These are phyloP conservation scores for Aspergillus amoenus DNA, from an alignment of 2,329 filamentous ascomycete genomes.

Conservation along the genomic window DNA sequence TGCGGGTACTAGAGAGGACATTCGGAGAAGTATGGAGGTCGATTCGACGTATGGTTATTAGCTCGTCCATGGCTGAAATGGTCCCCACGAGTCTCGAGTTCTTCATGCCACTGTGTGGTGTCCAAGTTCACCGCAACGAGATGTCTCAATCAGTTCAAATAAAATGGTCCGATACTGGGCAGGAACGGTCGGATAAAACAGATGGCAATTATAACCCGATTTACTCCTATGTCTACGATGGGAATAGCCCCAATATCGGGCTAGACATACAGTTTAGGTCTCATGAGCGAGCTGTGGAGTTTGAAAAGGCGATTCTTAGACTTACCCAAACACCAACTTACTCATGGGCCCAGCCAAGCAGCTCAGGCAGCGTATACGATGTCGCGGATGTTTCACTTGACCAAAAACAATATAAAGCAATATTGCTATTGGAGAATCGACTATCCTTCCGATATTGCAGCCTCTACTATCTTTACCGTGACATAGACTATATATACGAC, in stretches of 20 bases:
- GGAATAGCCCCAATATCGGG: slow-evolving; percentile 29
- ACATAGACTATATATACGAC: slow-evolving; percentile 29
- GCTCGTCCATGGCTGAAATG: slow-evolving; percentile 28
- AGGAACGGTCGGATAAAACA: slow-evolving; percentile 26
- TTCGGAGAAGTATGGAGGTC: slow-evolving; percentile 30
- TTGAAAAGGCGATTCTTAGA: slow-evolving; percentile 27
- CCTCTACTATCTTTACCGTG: slow-evolving; percentile 30
- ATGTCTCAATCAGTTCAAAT: slow-evolving; percentile 24
- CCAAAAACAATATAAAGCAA: slow-evolving; percentile 32
- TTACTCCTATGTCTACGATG: slow-evolving; percentile 31
- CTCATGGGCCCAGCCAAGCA: slow-evolving; percentile 24
- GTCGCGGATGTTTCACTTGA: slow-evolving; percentile 26
- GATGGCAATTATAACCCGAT: slow-evolving; percentile 32
- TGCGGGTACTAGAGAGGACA: slow-evolving; percentile 32
- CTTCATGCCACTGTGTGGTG: slow-evolving; percentile 31
- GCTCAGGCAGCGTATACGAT: slow-evolving; percentile 28
- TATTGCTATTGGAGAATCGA: slow-evolving; percentile 22
- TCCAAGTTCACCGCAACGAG: slow-evolving; percentile 26
- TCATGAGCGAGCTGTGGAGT: slow-evolving; percentile 23
- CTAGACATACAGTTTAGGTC: slow-evolving; percentile 26
- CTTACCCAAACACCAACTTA: slow-evolving; percentile 23
- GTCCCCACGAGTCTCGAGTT: slow-evolving; percentile 27
- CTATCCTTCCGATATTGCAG: slow-evolving; percentile 26
- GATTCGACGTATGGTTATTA: slow-evolving; percentile 31
- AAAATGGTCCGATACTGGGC: slow-evolving; percentile 34